Evolutionary conservation across 495 filamentous ascomycete genomes (phyloP).

Genomic region (Aspergillus panamensis): DNA sequence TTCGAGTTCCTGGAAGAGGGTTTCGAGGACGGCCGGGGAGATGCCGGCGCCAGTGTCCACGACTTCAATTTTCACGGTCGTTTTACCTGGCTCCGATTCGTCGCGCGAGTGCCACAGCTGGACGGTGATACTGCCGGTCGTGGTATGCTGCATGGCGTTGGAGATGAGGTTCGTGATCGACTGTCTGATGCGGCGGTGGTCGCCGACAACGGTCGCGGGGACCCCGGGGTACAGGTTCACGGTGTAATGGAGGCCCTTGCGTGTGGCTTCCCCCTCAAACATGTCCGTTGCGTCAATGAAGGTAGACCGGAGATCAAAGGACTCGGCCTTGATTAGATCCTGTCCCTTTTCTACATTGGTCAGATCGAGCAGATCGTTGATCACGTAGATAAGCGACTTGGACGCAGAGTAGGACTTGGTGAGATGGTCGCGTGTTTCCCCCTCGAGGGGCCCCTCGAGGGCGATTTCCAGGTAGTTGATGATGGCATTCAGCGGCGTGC

Average conservation of each 20-base stretch:
- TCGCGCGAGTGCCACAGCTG: slow-evolving; percentile 56
- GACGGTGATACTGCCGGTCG: slow-evolving; percentile 62
- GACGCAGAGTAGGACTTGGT: slow-evolving; percentile 79
- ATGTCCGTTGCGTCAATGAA: slow-evolving; percentile 73
- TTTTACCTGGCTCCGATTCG: slow-evolving; percentile 38
- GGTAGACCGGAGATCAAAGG: slow-evolving; percentile 68
- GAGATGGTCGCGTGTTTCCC: slow-evolving; percentile 83
- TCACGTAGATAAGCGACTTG: slow-evolving; percentile 91
- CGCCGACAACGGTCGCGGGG: slow-evolving; percentile 69
- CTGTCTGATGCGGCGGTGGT: slow-evolving; percentile 74
- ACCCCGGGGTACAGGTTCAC: slow-evolving; percentile 65
- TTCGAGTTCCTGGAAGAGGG: slow-evolving; percentile 81
- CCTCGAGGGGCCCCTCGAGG: slow-evolving; percentile 75
- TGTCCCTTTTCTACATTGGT: slow-evolving; percentile 86
- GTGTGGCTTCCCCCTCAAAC: slow-evolving; percentile 68
- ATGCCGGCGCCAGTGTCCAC: slow-evolving; percentile 83
- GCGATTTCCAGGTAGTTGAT: slow-evolving; percentile 97
- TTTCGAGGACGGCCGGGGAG: slow-evolving; percentile 64
- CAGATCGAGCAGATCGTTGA: slow-evolving; percentile 91
- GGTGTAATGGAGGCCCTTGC: slow-evolving; percentile 70
- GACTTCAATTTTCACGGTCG: slow-evolving; percentile 67
- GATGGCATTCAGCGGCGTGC: slow-evolving; percentile 91
- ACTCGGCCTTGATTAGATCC: slow-evolving; percentile 74
- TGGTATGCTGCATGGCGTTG: slow-evolving; percentile 83
- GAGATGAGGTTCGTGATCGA: slow-evolving; percentile 77